Base-by-base conservation (phyloP, 1,284 basidiomycete genomes). In the Rhodotorula mucilaginosa region DNA sequence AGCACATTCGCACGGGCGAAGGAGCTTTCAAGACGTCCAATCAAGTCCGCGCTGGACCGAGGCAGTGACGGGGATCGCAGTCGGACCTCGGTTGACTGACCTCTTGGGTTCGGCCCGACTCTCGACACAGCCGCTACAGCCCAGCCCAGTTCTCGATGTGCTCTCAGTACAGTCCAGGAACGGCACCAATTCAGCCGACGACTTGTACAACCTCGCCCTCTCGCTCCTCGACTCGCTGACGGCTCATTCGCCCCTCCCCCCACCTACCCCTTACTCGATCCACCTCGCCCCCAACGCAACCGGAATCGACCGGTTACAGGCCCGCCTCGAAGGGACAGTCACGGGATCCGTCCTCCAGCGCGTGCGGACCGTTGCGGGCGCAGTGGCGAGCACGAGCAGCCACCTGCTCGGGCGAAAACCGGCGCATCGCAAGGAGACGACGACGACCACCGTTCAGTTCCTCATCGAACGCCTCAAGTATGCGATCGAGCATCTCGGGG, bases 281-380 rank as follows among this genome's bases (percentile, higher is more conserved):
- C 39, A 58, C 59, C 67, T 56, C 58, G 54, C 47, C 57, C n/a
- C n/a, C 19, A 16, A 46, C 46, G 31, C n/a, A 61, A 60, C 62
- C 26, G 64, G 70, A 18, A 67, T 74, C 67, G 73, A 74, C 57
- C n/a, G n/a, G 8, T 64, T 75, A 62, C 65, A 70, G 29, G 13
- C 34, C 12, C 57, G 51, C 3, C 60, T 70, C 44, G 62, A 26
- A 44, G 26, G 47, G n/a, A 39, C 48, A 34, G 16, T 34, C n/a
- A 49, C 64, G 15, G 58, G 61, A 3, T 12, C 29, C 6, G 47
- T 58, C 65, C 16, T 71, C 13, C 52, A 57, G 1, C 15, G 26
- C n/a, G n/a, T 26, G 12, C 23, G 54, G 12, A 29, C 10, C 6
- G 54, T 29, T 2, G 26, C 29, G 13, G 54, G 51, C 6, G 8